These are phyloP conservation scores for Pleurotus cornucopiae DNA, from an alignment of 768 basidiomycete genomes.

Conservation along the genomic window DNA sequence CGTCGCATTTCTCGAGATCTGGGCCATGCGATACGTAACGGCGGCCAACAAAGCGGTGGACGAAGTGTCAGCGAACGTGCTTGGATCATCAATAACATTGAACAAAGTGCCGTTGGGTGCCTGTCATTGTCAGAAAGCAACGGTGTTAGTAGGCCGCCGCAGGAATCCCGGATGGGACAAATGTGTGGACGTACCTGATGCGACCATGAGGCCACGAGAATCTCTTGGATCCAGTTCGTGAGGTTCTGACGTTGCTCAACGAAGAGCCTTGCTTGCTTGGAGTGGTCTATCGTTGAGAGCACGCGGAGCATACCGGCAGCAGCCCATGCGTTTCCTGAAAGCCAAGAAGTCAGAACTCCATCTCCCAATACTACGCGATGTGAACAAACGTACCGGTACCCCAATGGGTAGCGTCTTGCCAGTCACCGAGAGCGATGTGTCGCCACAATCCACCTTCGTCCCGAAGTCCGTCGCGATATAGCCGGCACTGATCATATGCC, in stretches of 20 bases:
- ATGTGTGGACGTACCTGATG: slow-evolving; percentile 31
- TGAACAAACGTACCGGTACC: slow-evolving; percentile 39
- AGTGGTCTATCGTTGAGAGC: slow-evolving; percentile 45
- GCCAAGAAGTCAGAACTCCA: neutral
- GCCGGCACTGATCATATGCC: slow-evolving; percentile 52
- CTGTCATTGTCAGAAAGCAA: slow-evolving; percentile 19
- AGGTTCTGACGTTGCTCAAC: slow-evolving; percentile 37
- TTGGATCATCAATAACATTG: slow-evolving; percentile 47
- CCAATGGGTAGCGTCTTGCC: slow-evolving; percentile 50
- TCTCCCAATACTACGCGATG: too few species aligned
- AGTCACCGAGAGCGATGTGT: slow-evolving; percentile 47
- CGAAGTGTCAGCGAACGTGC: slow-evolving; percentile 51
- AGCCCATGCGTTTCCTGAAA: slow-evolving; percentile 60
- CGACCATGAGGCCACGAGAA: slow-evolving; percentile 37
- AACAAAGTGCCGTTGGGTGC: slow-evolving; percentile 39
- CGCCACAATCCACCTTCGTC: slow-evolving; percentile 50
- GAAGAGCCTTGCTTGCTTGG: slow-evolving; percentile 33
- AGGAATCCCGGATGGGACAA: neutral
- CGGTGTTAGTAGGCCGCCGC: neutral
- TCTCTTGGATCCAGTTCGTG: slow-evolving; percentile 51
- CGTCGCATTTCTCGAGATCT: slow-evolving; percentile 30
- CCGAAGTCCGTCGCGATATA: slow-evolving; percentile 52
- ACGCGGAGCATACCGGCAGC: slow-evolving; percentile 64
- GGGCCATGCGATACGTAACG: slow-evolving; percentile 50
- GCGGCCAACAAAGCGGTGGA: slow-evolving; percentile 56